Evolutionary conservation across 1,284 basidiomycete genomes (phyloP), one percentile per base, ranked within the genome.

Genomic region (Fomes fomentarius): DNA sequence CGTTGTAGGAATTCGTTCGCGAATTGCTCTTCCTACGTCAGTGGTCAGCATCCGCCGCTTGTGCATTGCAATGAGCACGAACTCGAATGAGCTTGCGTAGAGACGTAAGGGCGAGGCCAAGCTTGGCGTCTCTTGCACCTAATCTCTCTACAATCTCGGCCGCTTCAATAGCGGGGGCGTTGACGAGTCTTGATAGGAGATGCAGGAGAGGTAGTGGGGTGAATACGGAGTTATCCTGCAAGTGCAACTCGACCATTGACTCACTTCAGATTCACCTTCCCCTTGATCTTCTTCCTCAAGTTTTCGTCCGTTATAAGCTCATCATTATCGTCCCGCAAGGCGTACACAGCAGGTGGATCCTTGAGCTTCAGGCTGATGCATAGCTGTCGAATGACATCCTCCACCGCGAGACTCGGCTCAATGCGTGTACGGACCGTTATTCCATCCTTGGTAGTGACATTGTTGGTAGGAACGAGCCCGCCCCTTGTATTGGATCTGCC

Each of bases 291-390:
- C 74, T 83, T 88, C 67, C 84, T 81, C 66, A 93, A 73, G 69
- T 92, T 96, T 58, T 93, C 89, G 66, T 94, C 93, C 24, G 94
- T 96, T n/a, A 98, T 88, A 43, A 98, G 75, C 65, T 92, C 90
- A 62, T 94, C 92, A 25, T 80, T 83, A 63, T 95, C 92, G 66
- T 97, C 94, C 62, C 96, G 80, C 53, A 98, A 72, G 1, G 94
- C 93, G 65, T 89, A 95, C 56, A 93, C 80, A 3, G 85, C 82
- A 12, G 92, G 84, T 0, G 91, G 85, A 50, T 95, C 93, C 57
- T 87, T 85, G 44, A 96, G 86, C 66, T 90, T 89, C 63, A 98
- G 76, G 69, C 91, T 91, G 59, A 87, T 73, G 63, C 89, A 91
- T 14, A 93, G 78, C 66, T 91, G 90, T 47, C 82, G 83, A 45